Evolutionary conservation across 1,284 basidiomycete species (phyloP), one percentile per base, ranked within the genome.

Genomic region (Trametes polyzona): DNA sequence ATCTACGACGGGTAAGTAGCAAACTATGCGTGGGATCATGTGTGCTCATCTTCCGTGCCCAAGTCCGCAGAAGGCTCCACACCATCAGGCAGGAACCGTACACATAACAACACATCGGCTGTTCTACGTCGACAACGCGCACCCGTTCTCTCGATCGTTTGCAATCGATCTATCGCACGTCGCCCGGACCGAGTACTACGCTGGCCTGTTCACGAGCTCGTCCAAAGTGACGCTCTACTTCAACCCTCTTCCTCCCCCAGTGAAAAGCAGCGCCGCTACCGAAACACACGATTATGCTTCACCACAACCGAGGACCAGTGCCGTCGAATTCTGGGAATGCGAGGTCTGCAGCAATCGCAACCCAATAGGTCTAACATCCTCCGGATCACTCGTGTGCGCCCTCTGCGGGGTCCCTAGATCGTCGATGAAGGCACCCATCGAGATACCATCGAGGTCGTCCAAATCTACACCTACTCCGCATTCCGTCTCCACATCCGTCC

Each of bases 181-280:
- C 50, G 76, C 78, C 1, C 88, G 90, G 66, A 96, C 94, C 3
- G 94, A 98, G 65, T 85, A 92, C 74, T 98, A 97, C 70, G 87
- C 89, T 2, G 96, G 96, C 3, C 88, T 99, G 59, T 90, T 98
- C 77, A 92, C 86, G 55, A 95, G 92, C 21, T 94, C 90, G 0
- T 70, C 96, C 4, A 99, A 99, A 75, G 83, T 97, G 59, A 96
- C 95, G 0, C 76, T 98, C 2, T 79, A 88, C 61, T 78, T 96
- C 27, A 67, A 72, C 67, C 74, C 60, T 47, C 62, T 58, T 53
- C 55, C 70, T 23, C 47, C 68, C 14, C 42, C 49, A 14, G 3
- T 29, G 2, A 37, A 48, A n/a, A 23, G n/a, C 26, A 21, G 4
- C n/a, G 3, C 17, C 27, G 21, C 23, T 8, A 10, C n/a, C 5